Evolutionary conservation across 2,329 filamentous ascomycete genomes (phyloP).

Genomic region (Cladosporium sp.): DNA sequence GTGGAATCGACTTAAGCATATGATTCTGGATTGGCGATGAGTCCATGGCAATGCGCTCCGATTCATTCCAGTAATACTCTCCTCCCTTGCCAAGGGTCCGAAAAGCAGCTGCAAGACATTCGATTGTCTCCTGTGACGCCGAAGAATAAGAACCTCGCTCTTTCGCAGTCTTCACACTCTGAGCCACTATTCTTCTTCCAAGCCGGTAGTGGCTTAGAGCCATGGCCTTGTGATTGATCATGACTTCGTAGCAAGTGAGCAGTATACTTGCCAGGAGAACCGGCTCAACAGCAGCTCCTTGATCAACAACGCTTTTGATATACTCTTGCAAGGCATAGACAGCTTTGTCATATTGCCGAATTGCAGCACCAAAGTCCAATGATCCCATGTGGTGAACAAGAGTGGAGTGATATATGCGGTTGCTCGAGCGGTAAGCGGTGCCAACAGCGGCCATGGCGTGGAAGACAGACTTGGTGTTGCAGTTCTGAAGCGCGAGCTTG

Average conservation of each 20-base stretch:
- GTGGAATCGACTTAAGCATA: not conserved
- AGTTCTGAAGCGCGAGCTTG: not conserved
- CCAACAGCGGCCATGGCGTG: conserved; percentile 5
- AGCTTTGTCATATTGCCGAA: conserved; percentile 6
- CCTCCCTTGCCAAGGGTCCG: not conserved
- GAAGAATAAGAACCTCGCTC: not conserved
- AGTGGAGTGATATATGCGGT: not conserved
- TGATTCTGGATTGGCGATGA: not conserved
- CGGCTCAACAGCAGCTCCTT: conserved; percentile 1
- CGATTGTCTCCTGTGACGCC: not conserved
- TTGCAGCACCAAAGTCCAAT: not conserved
- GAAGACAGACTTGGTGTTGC: not conserved
- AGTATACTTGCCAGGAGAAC: conserved; percentile 5
- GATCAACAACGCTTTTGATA: not conserved
- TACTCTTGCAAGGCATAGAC: not conserved
- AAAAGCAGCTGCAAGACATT: conserved; percentile 1
- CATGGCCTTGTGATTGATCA: conserved; percentile 1
- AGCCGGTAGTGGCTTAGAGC: conserved; percentile 2
- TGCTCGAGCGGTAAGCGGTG: not conserved
- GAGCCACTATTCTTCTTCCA: not conserved
- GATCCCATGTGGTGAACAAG: not conserved
- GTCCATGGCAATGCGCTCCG: not conserved
- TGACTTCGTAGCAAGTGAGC: conserved; percentile 7
- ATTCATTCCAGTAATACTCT: conserved; percentile 5
- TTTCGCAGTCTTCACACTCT: not conserved